Percentiles rank a stretch among this genome's conserved stretches.
phyloP scores from a whole-genome alignment of 305 asterid species.

The Galium porrigens region DNA sequence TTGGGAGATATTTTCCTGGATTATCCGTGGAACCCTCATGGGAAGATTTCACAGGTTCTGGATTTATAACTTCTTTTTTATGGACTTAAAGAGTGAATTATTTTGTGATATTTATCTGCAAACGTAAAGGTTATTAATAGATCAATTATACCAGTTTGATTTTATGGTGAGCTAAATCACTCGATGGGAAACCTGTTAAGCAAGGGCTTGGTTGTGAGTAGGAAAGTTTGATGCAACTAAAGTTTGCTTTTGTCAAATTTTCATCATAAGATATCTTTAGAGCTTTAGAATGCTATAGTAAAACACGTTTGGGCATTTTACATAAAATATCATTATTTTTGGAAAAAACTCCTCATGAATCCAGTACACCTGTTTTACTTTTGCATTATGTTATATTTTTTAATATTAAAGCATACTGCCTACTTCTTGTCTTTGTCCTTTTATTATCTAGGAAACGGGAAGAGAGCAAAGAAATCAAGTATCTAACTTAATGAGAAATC shows the following conservation, averaged over 20 bases:
- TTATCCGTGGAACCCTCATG: slow-evolving; percentile 51
- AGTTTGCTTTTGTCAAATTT: background rate
- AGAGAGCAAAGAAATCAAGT: background rate
- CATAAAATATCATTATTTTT: background rate
- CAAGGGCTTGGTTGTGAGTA: background rate
- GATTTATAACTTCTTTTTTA: background rate
- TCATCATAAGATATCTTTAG: background rate
- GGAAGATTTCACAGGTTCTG: slow-evolving; percentile 85
- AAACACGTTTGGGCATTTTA: background rate
- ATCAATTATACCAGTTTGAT: background rate
- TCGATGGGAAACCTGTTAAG: background rate
- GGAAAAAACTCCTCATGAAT: background rate
- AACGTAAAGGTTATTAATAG: background rate
- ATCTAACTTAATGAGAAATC: background rate
- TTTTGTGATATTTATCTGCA: background rate
- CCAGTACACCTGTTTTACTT: background rate
- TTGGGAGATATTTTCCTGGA: slow-evolving; percentile 87
- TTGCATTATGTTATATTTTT: background rate
- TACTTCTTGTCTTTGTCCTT: background rate
- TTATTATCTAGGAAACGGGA: background rate
- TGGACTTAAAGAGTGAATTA: background rate
- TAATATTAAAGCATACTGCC: background rate
- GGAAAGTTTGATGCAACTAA: background rate
- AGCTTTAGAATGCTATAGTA: background rate
- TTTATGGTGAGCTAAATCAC: background rate